Evolutionary conservation across 2,329 filamentous ascomycete species (phyloP), one percentile per base, ranked within the genome.

Genomic region (Akanthomyces lecanii): DNA sequence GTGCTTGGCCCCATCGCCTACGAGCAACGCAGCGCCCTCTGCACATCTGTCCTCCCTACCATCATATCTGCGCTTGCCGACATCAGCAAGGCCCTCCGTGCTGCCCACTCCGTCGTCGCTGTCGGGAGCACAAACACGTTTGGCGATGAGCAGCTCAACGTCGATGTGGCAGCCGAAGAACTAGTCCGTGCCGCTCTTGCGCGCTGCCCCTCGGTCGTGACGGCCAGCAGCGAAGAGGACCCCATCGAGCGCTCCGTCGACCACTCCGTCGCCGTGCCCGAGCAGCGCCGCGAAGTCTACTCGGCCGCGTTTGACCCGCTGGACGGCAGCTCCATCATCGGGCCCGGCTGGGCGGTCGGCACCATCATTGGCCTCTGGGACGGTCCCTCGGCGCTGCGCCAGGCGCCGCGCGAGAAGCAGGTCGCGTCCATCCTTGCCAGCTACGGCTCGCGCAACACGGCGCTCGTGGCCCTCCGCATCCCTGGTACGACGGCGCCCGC

Each of bases 251-350:
- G 72, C 64, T 25, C 71, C 42, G 66, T 74, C 59, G 47, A 65
- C 44, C 65, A 69, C 62, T 57, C 40, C 48, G 45, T 16, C 33
- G 55, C 14, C 2, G 45, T n/a, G 3, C 38, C 59, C 8, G 21
- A 40, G 7, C n/a, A 57, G 16, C 36, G 14, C 21, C 55, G 59
- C 11, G 81, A 85, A 67, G 69, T 74, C 33, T 88, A 88, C 72
- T 81, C 84, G 0, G 72, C 87, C 10, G 85, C 84, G 0, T 88
- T 88, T 67, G 85, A 88, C 67, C 85, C 85, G 0, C 78, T 88
- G 0, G 85, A 88, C 66, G 85, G 85, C 12, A 85, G 82, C 71
- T 87, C 82, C 65, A 85, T 85, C 67, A 84, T 85, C 50, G 81
- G 76, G 0, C 77, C 83, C 1, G 85, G 85, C 69, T 85, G 82